These are phyloP conservation scores for Aspergillus candidus DNA, from an alignment of 2,329 filamentous ascomycete genomes.

Conservation along the genomic window DNA sequence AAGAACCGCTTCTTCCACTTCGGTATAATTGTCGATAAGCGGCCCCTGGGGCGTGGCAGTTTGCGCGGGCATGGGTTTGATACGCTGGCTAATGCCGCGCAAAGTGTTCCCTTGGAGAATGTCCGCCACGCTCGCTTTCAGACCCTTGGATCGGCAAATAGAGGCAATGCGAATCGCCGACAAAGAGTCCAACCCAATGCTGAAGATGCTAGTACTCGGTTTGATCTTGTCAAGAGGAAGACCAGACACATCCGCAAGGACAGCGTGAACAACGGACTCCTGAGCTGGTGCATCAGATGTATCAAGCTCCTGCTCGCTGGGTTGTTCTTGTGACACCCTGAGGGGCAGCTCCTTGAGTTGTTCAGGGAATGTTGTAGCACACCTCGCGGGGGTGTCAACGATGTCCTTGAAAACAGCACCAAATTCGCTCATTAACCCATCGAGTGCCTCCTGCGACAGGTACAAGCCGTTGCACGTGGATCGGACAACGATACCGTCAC, in stretches of 20 bases:
- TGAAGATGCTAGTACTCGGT: constrained; percentile 25
- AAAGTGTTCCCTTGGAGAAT: constrained; percentile 28
- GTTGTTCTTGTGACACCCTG: background rate
- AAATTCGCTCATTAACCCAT: constrained; percentile 15
- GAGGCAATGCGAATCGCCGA: constrained; percentile 27
- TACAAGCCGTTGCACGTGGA: constrained; percentile 20
- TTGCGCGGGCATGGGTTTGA: constrained; percentile 8
- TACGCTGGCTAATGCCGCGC: constrained; percentile 22
- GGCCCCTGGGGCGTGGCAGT: constrained; percentile 1
- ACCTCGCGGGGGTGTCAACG: constrained; percentile 21
- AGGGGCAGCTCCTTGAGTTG: constrained; percentile 19
- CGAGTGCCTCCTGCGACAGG: constrained; percentile 15
- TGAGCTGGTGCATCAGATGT: constrained; percentile 6
- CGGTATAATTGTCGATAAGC: constrained; percentile 10
- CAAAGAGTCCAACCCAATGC: constrained; percentile 27
- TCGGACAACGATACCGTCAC: constrained; percentile 15
- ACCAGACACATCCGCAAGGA: constrained; percentile 20
- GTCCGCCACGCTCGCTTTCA: constrained; percentile 26
- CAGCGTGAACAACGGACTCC: constrained; percentile 15
- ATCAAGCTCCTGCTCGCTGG: background rate
- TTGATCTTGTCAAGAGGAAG: constrained; percentile 17
- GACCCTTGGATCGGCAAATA: constrained; percentile 19
- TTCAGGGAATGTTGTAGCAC: constrained; percentile 17
- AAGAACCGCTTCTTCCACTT: constrained; percentile 10
- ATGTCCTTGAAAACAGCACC: constrained; percentile 21